Base-by-base conservation (phyloP, 192 early-diverging fungal species). In the Mortierella alpina region DNA sequence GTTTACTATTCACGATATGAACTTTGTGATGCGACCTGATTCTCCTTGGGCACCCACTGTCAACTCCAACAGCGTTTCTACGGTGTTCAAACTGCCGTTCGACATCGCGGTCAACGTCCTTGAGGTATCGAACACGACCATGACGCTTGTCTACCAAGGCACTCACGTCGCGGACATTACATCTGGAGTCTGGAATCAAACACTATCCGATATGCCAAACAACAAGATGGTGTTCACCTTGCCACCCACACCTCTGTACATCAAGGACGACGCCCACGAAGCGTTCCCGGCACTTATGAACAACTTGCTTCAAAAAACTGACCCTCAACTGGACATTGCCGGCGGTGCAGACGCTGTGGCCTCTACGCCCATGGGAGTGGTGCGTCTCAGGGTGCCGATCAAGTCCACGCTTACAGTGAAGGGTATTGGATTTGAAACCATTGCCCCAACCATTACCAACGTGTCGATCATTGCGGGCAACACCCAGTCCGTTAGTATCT, bases 221-320 rank as follows among this genome's bases (percentile, higher is more conserved):
- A 75, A 78, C 75, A 78, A 78, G 62, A 78, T 78, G 54, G 75
- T 78, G 20, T 78, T 78, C 23, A 70, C 75, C 8, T 31, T 78
- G 60, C 75, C 75, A 18, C 68, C 75, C 14, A 70, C 75, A 5
- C 75, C 63, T 44, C 45, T 78, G 55, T 59, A 58, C n/a, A 68
- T 78, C 54, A 65, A 70, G 15, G 75, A 59, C 23, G 42, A 78
- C 20, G 75, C 75, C 15, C 75, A 78, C 31, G 75, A 78, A 7
- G 75, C 68, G 6, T 78, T 78, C 63, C 68, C 70, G 22, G 57
- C 63, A 0, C 70, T 78, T 51, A 45, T 78, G 56, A 64, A 54
- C 0, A 68, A 78, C 12, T 62, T 70, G 39, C 31, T 78, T 0
- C 75, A 78, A 44, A 78, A 60, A 57, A 66, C 68, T 5, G 52